Base-by-base conservation (phyloP, 1,284 basidiomycete species). In the Cryptococcus sp. region DNA sequence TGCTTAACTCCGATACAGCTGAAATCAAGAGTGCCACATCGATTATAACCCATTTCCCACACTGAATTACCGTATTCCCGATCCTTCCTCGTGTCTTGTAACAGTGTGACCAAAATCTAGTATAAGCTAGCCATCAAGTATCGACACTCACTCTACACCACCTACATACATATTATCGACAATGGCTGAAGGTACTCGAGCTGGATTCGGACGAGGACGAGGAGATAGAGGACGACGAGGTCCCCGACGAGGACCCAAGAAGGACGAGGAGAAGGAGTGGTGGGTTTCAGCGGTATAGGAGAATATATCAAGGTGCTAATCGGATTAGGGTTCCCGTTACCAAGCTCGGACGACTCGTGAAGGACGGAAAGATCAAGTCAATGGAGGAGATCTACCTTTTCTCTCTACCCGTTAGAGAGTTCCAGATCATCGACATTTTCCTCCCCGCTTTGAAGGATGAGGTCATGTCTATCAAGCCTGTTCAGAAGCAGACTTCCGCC, bases 341-440 rank as follows among this genome's bases (percentile, higher is more conserved):
- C 77, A 98, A 98, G 78, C 89, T 99, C 67, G 94, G 94, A 61
- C 93, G 94, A 78, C 85, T 99, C 70, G 94, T 98, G 52, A 98
- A 97, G 81, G 96, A 98, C 72, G 93, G 93, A 73, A 98, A 98
- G 82, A 97, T 99, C 83, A 97, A 96, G 81, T 97, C 92, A 47
- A 96, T 99, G 85, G 96, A 99, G 78, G 96, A 99, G 78, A 97
- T 98, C 80, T 99, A 98, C 82, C 90, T 99, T 73, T 99, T 98
- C 86, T 99, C 96, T 44, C 88, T 99, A 62, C 93, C 96, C 63
- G 88, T 97, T 78, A 97, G 97, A 80, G 92, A 97, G 80, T 97
- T 80, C 82, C 93, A 97, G 78, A 94, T 97, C 76, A 86, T 97
- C 82, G 92, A 97, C 81, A 85, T 86, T 76, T 94, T 97, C 87